Evolutionary conservation across 1,284 basidiomycete species (phyloP), one percentile per base, ranked within the genome.

Genomic region (Amylostereum areolatum): DNA sequence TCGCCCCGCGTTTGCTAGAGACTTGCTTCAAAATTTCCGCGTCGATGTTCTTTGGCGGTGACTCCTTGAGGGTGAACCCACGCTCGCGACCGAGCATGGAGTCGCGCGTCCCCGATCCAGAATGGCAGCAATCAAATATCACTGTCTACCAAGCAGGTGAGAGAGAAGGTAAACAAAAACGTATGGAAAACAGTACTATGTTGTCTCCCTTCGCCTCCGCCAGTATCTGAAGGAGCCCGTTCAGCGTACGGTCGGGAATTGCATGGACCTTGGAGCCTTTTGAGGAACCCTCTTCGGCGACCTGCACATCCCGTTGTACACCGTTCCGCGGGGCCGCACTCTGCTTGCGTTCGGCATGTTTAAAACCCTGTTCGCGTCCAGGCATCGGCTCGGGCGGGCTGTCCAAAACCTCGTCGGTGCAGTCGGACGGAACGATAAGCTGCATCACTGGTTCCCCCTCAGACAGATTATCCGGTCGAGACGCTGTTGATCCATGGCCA

Each of bases 401-500:
- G n/a, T n/a, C n/a, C n/a, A n/a, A n/a, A n/a, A n/a, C n/a, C n/a
- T n/a, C n/a, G n/a, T n/a, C n/a, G n/a, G n/a, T n/a, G n/a, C n/a
- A n/a, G n/a, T n/a, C n/a, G n/a, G n/a, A n/a, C n/a, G n/a, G n/a
- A n/a, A n/a, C n/a, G n/a, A n/a, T n/a, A n/a, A n/a, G n/a, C n/a
- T n/a, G n/a, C n/a, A n/a, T n/a, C n/a, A n/a, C n/a, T n/a, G n/a
- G n/a, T n/a, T n/a, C n/a, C n/a, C n/a, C n/a, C n/a, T n/a, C n/a
- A n/a, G n/a, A n/a, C n/a, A n/a, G n/a, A n/a, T n/a, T n/a, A n/a
- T n/a, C n/a, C n/a, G n/a, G n/a, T n/a, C n/a, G n/a, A n/a, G n/a
- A n/a, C n/a, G n/a, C n/a, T n/a, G n/a, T n/a, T n/a, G n/a, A 11
- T 11, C 70, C 70, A 50, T 72, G 69, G 2, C 70, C 70, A 5